phyloP scores from a whole-genome alignment of 306 rosid genomes.

The Cucurbita ficifolia region DNA sequence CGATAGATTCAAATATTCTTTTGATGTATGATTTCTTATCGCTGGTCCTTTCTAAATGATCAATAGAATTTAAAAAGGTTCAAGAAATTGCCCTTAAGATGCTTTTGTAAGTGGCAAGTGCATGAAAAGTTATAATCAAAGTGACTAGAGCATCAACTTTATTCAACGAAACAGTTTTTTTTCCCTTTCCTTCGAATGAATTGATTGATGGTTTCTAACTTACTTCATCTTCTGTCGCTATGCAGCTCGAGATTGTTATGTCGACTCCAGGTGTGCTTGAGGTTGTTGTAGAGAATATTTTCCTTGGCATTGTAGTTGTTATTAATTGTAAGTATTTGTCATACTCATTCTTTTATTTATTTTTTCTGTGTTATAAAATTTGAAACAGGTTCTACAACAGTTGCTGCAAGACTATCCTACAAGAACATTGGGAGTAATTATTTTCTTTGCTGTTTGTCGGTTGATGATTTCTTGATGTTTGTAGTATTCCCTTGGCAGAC shows the following conservation, averaged over 20 bases:
- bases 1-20: background rate
- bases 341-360: constrained; percentile 5
- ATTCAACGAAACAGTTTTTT: background rate
- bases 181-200: background rate
- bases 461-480: background rate
- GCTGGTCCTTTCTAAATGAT: background rate
- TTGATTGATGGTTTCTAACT: constrained; percentile 13
- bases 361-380: background rate
- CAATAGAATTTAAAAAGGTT: background rate
- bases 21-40: background rate
- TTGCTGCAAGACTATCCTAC: constrained; percentile 61
- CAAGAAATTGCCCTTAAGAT: background rate
- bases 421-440: constrained; percentile 46
- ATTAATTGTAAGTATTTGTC: constrained; percentile 11
- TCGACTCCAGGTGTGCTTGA: constrained; percentile 84
- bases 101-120: background rate
- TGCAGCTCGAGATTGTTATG: constrained; percentile 81
- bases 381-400: constrained; percentile 51
- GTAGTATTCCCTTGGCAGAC: background rate
- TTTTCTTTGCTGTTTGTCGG: background rate
- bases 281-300: constrained; percentile 35
- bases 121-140: background rate
- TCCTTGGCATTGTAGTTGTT: constrained; percentile 3
- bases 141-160: background rate
- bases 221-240: background rate